Percentiles rank a stretch among this genome's conserved stretches.
These are phyloP conservation scores for Globisporangium cystogenes DNA, from an alignment of 352 stramenopile genomes.

Conservation along the genomic window DNA sequence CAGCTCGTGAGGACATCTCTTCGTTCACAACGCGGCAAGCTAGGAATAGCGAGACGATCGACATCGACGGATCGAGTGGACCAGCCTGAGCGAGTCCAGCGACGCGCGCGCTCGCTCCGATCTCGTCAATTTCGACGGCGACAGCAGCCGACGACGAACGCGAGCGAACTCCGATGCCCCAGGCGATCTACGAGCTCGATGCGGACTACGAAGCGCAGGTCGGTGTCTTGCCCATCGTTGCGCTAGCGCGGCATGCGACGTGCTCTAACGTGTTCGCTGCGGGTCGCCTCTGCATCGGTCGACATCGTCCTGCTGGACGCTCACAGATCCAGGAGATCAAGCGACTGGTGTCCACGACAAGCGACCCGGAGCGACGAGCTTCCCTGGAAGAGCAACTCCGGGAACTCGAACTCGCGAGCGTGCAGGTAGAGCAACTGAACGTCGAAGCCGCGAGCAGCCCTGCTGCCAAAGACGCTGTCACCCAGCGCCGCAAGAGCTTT, in stretches of 20 bases:
- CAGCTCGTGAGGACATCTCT: too few species aligned
- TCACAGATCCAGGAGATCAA: constrained; percentile 72
- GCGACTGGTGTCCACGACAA: constrained; percentile 66
- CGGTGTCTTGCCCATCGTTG: neutral
- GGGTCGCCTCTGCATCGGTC: neutral
- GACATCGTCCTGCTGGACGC: too few species aligned
- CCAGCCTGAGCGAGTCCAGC: too few species aligned
- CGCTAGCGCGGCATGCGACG: too few species aligned
- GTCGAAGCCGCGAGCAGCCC: neutral
- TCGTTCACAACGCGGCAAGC: too few species aligned
- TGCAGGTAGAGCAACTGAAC: constrained; percentile 34
- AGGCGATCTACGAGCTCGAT: constrained; percentile 60
- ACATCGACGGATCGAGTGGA: too few species aligned
- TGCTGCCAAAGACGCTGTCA: neutral
- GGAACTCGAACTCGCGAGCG: constrained; percentile 51
- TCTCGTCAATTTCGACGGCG: too few species aligned
- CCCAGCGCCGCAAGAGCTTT: constrained; percentile 57
- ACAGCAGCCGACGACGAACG: too few species aligned
- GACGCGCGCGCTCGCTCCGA: too few species aligned
- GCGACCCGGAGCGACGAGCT: constrained; percentile 44
- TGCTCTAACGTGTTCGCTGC: too few species aligned
- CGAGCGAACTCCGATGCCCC: constrained; percentile 25
- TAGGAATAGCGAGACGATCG: too few species aligned
- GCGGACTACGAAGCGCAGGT: constrained; percentile 72
- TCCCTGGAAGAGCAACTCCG: constrained; percentile 64